Conservation (phyloP, 1,284 basidiomycete genomes). For the Microbotryum scabiosae region DNA sequence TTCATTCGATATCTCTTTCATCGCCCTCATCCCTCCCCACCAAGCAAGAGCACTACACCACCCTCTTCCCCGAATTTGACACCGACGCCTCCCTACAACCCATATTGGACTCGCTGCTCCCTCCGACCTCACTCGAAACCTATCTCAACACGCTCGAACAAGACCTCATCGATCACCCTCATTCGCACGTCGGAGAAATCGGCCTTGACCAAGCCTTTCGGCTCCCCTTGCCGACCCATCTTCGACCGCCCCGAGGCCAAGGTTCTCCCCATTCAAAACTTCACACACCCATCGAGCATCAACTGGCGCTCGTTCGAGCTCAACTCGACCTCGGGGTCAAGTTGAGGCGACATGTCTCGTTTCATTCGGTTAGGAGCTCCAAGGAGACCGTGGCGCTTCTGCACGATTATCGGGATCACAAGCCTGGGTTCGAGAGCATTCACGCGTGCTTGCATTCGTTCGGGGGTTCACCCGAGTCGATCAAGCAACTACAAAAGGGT, state of each 20-base stretch:
- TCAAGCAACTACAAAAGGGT: slow-evolving; percentile 25
- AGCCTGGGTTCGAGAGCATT: slow-evolving; percentile 9
- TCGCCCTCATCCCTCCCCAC: slow-evolving; percentile 23
- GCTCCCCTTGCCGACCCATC: slow-evolving; percentile 45
- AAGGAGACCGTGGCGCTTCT: slow-evolving; percentile 57
- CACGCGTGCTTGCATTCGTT: slow-evolving; percentile 29
- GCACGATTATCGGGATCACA: slow-evolving; percentile 4
- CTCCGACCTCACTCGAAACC: slow-evolving; percentile 51
- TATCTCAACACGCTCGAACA: slow-evolving; percentile 51
- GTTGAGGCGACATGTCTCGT: slow-evolving; percentile 57
- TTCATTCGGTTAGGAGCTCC: slow-evolving; percentile 69
- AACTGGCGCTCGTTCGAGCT: slow-evolving; percentile 59
- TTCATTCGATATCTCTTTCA: slow-evolving; percentile 55
- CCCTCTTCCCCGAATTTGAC: slow-evolving; percentile 46
- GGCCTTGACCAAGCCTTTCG: slow-evolving; percentile 66
- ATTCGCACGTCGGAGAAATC: slow-evolving; percentile 71
- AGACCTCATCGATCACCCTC: slow-evolving; percentile 53
- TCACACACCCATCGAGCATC: slow-evolving; percentile 61
- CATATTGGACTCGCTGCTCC: slow-evolving; percentile 41
- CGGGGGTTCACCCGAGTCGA: slow-evolving; percentile 18
- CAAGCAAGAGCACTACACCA: slow-evolving; percentile 59
- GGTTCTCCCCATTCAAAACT: slow-evolving; percentile 48
- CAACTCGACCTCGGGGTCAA: slow-evolving; percentile 68
- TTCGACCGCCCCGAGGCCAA: slow-evolving; percentile 16
- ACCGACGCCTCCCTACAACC: slow-evolving; percentile 3